Evolutionary conservation across 192 early-diverging fungal genomes (phyloP), one percentile per base, ranked within the genome.

Genomic region (Umbelopsis isabellina): DNA sequence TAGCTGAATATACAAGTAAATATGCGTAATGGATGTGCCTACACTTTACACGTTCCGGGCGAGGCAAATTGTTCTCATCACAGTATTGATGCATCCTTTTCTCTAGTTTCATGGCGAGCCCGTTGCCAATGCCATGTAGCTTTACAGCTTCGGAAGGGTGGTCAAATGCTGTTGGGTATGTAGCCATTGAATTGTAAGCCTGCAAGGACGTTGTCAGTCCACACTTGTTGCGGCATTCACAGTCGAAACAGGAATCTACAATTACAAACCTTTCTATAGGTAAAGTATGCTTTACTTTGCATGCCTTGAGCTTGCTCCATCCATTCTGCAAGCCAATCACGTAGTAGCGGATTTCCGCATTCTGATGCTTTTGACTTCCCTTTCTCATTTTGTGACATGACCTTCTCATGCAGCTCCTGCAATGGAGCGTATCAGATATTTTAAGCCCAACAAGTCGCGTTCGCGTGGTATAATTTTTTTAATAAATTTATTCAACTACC

Each of bases 271-370:
- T 78, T 86, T 72, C 86, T 87, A 61, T 90, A 89, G 7, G 84
- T 82, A 65, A 80, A 83, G 65, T 86, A 90, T 0, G 80, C 71
- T 65, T 86, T 86, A 46, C 77, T 70, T 33, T 84, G 82, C 53
- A 80, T 66, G 1, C 46, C 68, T 65, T 75, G 73, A 4, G 87
- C 87, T 16, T 82, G 71, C 18, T 86, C 81, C 80, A 87, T 83
- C 91, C 88, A 90, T 68, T 91, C 89, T n/a, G 72, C 75, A 6
- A 92, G 73, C 91, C 91, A 93, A 69, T 84, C 70, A 45, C 86
- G 69, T 44, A 83, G 87, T 22, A 92, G 69, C 8, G 90, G 90
- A 72, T 93, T 93, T 15, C 86, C 90, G 72, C 91, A 91, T 16
- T 79, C 49, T 46, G 46, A 46, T 49, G 58, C 16, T 61, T 25